Evolutionary conservation across 768 basidiomycete species (phyloP).

Genomic region (Tubosaeta brunneosetosa): DNA sequence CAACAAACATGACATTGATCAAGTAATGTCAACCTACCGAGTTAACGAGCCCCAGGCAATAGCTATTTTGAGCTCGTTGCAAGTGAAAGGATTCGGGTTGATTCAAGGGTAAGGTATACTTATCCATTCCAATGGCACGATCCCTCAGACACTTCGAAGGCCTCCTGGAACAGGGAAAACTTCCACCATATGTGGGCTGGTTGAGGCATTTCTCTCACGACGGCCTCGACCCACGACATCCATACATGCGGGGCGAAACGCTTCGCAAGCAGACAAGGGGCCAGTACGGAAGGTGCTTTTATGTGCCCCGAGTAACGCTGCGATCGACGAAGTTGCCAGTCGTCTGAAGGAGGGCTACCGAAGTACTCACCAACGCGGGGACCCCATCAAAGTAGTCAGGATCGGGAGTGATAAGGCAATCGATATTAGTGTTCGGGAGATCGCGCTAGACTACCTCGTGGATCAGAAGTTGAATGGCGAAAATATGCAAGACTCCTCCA

Average conservation of each 20-base stretch:
- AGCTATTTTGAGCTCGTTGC: constrained; percentile 76
- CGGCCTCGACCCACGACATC: constrained; percentile 47
- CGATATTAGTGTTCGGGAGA: constrained; percentile 74
- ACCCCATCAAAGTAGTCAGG: constrained; percentile 81
- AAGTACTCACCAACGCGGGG: constrained; percentile 46
- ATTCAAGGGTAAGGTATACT: constrained; percentile 81
- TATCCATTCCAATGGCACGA: neutral
- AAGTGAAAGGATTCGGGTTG: constrained; percentile 72
- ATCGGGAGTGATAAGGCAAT: constrained; percentile 75
- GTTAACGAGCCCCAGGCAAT: constrained; percentile 94
- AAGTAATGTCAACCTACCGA: constrained; percentile 62
- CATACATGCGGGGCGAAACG: constrained; percentile 44
- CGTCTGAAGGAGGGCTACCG: constrained; percentile 80
- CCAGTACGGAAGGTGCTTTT: constrained; percentile 73
- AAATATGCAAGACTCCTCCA: constrained; percentile 35
- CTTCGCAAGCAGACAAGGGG: constrained; percentile 37
- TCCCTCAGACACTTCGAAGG: constrained; percentile 36
- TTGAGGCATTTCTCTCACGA: constrained; percentile 70
- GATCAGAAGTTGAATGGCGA: constrained; percentile 61
- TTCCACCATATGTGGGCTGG: constrained; percentile 94
- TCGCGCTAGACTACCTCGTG: constrained; percentile 83
- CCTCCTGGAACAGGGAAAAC: constrained; percentile 99
- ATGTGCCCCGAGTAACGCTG: constrained; percentile 97
- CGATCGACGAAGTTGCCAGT: constrained; percentile 92
- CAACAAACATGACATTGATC: constrained; percentile 48